These are phyloP conservation scores for Xylariales sp. DNA, from an alignment of 2,329 filamentous ascomycete species.

Conservation along the genomic window DNA sequence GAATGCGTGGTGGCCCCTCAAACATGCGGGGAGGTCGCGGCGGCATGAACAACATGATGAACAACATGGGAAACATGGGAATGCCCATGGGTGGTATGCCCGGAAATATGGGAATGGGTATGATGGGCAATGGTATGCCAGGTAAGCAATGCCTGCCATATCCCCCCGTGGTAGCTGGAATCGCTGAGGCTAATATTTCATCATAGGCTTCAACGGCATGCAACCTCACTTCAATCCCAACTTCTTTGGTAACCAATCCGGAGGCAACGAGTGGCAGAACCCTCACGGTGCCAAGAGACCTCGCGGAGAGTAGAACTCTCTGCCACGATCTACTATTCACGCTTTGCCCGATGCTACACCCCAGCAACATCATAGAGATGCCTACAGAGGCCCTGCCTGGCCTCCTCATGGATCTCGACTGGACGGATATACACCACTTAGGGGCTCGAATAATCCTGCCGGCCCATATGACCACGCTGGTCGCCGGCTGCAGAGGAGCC, in stretches of 20 bases:
- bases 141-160: conserved; percentile 1
- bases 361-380: too few relatives aligned
- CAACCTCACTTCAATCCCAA: conserved; percentile 25
- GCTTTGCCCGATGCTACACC: too few relatives aligned
- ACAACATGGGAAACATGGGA: conserved; percentile 17
- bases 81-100: conserved; percentile 12
- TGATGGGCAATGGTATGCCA: conserved; percentile 10
- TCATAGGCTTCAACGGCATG: conserved; percentile 21
- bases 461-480: too few relatives aligned
- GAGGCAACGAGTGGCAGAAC: conserved; percentile 27
- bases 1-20: conserved; percentile 23
- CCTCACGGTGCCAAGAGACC: conserved; percentile 28
- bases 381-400: background rate
- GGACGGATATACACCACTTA: too few relatives aligned
- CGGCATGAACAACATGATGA: conserved; percentile 26
- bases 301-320: conserved; percentile 19
- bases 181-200: too few relatives aligned
- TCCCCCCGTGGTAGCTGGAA: too few relatives aligned
- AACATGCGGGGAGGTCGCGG: conserved; percentile 24
- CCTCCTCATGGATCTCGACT: too few relatives aligned
- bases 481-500: too few relatives aligned
- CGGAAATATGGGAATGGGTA: conserved; percentile 11
- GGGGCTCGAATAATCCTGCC: too few relatives aligned
- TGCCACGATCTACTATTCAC: too few relatives aligned
- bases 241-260: conserved; percentile 27